Evolutionary conservation across 768 basidiomycete genomes (phyloP), one percentile per base, ranked within the genome.

Genomic region (Suillus placidus): DNA sequence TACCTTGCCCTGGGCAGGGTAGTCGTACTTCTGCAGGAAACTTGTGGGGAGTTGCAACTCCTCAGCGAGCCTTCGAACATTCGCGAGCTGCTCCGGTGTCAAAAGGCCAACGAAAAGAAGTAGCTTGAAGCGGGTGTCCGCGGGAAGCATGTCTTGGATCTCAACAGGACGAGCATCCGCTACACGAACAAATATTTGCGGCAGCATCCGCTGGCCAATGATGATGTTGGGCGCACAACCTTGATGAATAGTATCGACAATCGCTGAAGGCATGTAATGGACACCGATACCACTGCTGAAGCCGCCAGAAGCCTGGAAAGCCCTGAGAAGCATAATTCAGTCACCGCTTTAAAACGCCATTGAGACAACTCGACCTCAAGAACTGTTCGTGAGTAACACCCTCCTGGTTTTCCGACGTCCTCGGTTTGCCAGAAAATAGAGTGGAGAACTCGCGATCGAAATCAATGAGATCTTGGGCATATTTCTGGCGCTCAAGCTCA

Each of bases 381-480:
- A 83, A 82, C 40, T 81, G 60, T 32, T 76, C 76, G 30, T 80
- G 76, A 3, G 69, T 70, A 35, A 74, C 58, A 23, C 82, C 80
- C 12, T 75, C 76, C 61, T 68, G 71, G 57, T 81, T 76, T 20
- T 74, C 74, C 40, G 77, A 76, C 6, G 85, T 86, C 38, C 81
- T 79, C 5, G 89, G 87, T 72, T 89, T 89, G 45, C 85, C 85
- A 26, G 89, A 91, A 73, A 90, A 91, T n/a, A 91, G 77, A 16
- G 80, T 79, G 9, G 88, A 81, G 66, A 87, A 89, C 65, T 88
- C 72, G 68, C 84, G 85, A 72, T 93, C 91, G 70, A 90, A 92
- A 58, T 83, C 69, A 65, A 92, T 92, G 65, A 94, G 80, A 64
- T 91, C 89, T 74, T 88, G 83, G 0, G 92, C 91, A 65, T 85